These are phyloP conservation scores for Septoria linicola DNA, from an alignment of 2,329 filamentous ascomycete species.

Conservation along the genomic window DNA sequence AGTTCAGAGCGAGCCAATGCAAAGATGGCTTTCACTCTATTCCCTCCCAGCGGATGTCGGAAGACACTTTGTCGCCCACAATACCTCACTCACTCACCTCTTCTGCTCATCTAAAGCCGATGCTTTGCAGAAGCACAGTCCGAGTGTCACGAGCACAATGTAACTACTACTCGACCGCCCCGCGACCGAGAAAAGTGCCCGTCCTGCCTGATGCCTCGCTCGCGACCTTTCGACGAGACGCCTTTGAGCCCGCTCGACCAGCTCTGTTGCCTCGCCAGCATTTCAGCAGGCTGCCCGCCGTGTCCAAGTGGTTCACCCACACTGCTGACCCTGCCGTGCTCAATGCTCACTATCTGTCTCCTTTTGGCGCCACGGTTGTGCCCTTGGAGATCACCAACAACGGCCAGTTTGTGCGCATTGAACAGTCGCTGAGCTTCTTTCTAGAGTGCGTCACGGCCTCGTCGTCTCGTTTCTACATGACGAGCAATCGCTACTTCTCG, in stretches of 20 bases:
- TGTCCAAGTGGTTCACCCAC: slow-evolving; percentile 58
- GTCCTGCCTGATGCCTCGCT: slow-evolving; percentile 32
- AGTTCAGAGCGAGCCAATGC: background rate
- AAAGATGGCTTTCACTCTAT: background rate
- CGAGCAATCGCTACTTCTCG: slow-evolving; percentile 32
- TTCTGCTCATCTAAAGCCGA: slow-evolving; percentile 9
- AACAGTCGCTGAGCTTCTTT: slow-evolving; percentile 65
- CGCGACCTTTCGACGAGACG: slow-evolving; percentile 52
- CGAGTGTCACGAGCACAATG: slow-evolving; percentile 15
- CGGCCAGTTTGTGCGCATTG: slow-evolving; percentile 56
- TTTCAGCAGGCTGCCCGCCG: slow-evolving; percentile 53
- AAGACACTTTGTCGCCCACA: too few species aligned
- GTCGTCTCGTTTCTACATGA: slow-evolving; percentile 23
- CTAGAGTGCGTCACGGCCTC: slow-evolving; percentile 50
- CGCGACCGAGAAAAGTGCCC: slow-evolving; percentile 23
- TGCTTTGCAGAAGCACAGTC: slow-evolving; percentile 19
- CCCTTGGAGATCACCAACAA: slow-evolving; percentile 58
- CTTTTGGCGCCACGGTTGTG: slow-evolving; percentile 52
- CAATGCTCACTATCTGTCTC: slow-evolving; percentile 47
- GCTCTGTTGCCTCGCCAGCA: slow-evolving; percentile 49
- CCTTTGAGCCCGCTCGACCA: slow-evolving; percentile 55
- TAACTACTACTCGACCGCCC: slow-evolving; percentile 16
- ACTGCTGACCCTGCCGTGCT: slow-evolving; percentile 26
- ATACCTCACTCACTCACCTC: too few species aligned
- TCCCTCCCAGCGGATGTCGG: background rate